Percentiles rank a stretch among this genome's conserved stretches.
These are phyloP conservation scores for Calonectria multiphialidica DNA, from an alignment of 2,329 filamentous ascomycete species.

Conservation along the genomic window DNA sequence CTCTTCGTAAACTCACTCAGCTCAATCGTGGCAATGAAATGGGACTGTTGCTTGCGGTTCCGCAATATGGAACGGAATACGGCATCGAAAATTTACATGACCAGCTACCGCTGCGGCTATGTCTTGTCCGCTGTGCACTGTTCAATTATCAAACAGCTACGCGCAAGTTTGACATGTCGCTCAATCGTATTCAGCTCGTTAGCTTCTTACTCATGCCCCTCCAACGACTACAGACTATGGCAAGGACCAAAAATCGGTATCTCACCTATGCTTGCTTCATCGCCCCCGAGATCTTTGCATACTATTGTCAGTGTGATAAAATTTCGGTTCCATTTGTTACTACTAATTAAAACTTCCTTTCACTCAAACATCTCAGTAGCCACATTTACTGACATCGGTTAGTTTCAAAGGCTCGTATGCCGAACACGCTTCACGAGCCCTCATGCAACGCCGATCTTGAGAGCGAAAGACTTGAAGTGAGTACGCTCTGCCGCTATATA, in stretches of 20 bases:
- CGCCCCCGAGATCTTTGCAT: not conserved
- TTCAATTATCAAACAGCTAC: not conserved
- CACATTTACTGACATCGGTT: not conserved
- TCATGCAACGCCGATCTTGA: not conserved
- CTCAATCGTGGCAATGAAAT: not conserved
- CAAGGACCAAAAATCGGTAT: not conserved
- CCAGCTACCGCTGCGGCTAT: not conserved
- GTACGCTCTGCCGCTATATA: not conserved
- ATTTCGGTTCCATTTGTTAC: no score
- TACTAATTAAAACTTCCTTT: no score
- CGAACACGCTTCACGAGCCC: not conserved
- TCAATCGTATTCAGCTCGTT: not conserved
- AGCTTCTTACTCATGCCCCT: constrained; percentile 5
- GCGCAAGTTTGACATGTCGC: not conserved
- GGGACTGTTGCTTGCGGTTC: not conserved
- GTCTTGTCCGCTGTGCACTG: not conserved
- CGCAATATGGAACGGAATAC: not conserved
- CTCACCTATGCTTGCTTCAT: not conserved
- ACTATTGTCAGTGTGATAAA: not conserved
- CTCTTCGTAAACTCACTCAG: not conserved
- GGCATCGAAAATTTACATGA: not conserved
- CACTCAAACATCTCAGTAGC: no score
- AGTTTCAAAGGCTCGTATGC: not conserved
- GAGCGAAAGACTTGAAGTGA: not conserved
- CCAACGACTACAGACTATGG: not conserved